These are phyloP conservation scores for Phenoliferia sp. DNA, from an alignment of 1,284 basidiomycete genomes.

Conservation along the genomic window DNA sequence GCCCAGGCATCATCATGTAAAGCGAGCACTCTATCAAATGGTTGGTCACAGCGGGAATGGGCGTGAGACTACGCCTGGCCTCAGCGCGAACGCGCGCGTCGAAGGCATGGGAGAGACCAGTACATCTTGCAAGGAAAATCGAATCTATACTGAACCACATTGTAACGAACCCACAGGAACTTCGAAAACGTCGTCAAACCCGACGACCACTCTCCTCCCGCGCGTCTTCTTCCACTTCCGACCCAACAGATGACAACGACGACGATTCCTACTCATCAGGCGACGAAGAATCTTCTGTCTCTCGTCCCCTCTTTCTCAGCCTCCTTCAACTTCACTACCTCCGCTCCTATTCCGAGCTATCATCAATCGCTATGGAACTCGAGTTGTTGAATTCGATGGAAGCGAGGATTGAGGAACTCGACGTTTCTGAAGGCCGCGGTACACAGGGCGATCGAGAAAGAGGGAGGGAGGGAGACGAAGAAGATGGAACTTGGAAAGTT, in stretches of 20 bases:
- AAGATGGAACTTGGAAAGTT: constrained; percentile 67
- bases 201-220: constrained; percentile 49
- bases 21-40: too few relatives aligned
- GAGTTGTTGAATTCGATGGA: constrained; percentile 60
- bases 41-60: too few relatives aligned
- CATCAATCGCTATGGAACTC: constrained; percentile 67
- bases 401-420: constrained; percentile 36
- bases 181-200: constrained; percentile 17
- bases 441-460: constrained; percentile 34
- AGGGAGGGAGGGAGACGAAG: constrained; percentile 16
- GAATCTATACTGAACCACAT: too few relatives aligned
- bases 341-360: constrained; percentile 62
- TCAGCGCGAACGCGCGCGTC: too few relatives aligned
- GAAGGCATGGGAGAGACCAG: too few relatives aligned
- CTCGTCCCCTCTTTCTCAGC: constrained; percentile 62
- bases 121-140: too few relatives aligned
- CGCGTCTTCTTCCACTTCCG: constrained; percentile 9
- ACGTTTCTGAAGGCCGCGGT: constrained; percentile 7
- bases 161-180: constrained; percentile 35
- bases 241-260: background rate
- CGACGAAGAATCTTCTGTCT: constrained; percentile 52
- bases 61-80: too few relatives aligned
- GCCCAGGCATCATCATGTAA: too few relatives aligned
- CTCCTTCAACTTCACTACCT: constrained; percentile 69
- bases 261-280: constrained; percentile 40